These are phyloP conservation scores for Trichoderma endophyticum DNA, from an alignment of 2,329 filamentous ascomycete genomes.

Conservation along the genomic window DNA sequence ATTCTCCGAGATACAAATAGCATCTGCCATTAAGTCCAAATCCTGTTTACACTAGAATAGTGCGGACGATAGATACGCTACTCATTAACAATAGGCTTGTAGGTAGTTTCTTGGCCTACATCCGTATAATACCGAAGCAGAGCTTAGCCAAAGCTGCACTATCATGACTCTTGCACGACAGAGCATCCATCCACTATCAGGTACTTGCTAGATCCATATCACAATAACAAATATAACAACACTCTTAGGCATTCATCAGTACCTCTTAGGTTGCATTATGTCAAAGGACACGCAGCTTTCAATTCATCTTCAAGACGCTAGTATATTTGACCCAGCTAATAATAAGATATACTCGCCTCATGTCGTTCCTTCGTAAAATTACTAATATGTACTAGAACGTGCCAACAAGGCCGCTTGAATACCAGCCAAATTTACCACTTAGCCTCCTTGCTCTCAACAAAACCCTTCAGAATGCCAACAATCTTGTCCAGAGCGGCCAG, in stretches of 20 bases:
- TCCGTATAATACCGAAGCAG: background rate
- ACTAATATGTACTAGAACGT: constrained; percentile 6
- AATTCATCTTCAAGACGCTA: background rate
- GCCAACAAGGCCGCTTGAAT: background rate
- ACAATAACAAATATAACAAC: background rate
- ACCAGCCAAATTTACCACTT: constrained; percentile 47
- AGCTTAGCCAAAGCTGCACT: background rate
- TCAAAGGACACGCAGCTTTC: background rate
- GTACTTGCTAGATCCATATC: background rate
- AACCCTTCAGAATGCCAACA: constrained; percentile 69
- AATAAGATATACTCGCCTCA: background rate
- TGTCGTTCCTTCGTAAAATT: constrained; percentile 8
- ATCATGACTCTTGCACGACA: background rate
- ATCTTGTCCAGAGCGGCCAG: constrained; percentile 73
- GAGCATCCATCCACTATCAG: background rate
- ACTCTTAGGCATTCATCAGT: background rate
- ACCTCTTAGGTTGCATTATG: background rate
- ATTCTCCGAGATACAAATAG: background rate
- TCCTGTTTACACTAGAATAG: background rate
- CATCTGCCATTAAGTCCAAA: background rate
- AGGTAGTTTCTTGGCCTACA: background rate
- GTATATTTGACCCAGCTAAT: background rate
- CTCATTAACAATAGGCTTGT: background rate
- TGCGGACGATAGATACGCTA: background rate
- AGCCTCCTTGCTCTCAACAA: constrained; percentile 53